A percentile compares a stretch with the other conserved stretches of the same genome.
These are phyloP conservation scores for Candida taoyuanica DNA, from an alignment of 805 yeast genomes.

Conservation along the genomic window DNA sequence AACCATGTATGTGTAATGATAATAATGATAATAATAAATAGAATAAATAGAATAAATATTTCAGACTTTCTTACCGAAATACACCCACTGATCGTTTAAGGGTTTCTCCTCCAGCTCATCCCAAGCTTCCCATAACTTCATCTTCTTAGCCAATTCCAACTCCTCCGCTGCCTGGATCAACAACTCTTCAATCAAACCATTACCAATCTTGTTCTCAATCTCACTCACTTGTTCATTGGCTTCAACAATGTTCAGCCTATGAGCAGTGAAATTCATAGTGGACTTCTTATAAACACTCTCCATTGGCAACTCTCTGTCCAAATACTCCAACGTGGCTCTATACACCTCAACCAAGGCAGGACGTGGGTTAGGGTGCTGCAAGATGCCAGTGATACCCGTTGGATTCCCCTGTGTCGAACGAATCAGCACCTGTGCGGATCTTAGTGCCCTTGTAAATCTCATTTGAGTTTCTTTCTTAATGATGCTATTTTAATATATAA, in stretches of 20 bases:
- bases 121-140: constrained; percentile 73
- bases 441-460: constrained; percentile 31
- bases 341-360: constrained; percentile 71
- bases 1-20: neutral
- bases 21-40: constrained; percentile 2
- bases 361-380: constrained; percentile 79
- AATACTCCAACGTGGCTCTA: constrained; percentile 57
- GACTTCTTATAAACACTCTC: constrained; percentile 74
- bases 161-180: constrained; percentile 82
- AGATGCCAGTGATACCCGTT: constrained; percentile 76
- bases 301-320: constrained; percentile 60
- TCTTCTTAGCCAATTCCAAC: constrained; percentile 56
- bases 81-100: constrained; percentile 77
- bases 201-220: constrained; percentile 72
- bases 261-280: constrained; percentile 63
- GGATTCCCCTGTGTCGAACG: constrained; percentile 62
- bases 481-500: too few species aligned
- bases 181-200: constrained; percentile 81
- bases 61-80: constrained; percentile 62
- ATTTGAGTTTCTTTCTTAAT: too few species aligned
- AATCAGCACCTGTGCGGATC: constrained; percentile 45
- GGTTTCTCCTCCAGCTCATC: constrained; percentile 78
- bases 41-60: constrained; percentile 2
- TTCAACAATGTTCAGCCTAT: constrained; percentile 66
- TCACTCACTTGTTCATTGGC: constrained; percentile 53